phyloP scores from a whole-genome alignment of 495 filamentous ascomycete genomes.

The Parathielavia hyrcaniae region DNA sequence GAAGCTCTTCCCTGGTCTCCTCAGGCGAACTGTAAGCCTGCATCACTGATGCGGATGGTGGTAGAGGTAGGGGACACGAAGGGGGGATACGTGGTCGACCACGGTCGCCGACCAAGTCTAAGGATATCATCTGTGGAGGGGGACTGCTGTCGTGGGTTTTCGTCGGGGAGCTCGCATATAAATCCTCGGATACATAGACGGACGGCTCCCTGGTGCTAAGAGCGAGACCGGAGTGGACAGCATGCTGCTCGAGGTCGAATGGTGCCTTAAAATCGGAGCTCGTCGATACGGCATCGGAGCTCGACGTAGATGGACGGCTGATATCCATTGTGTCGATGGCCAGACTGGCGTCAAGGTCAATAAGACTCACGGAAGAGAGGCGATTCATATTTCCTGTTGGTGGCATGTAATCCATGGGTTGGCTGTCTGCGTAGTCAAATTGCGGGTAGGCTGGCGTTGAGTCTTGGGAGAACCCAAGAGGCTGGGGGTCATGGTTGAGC shows the following conservation, averaged over 20 bases:
- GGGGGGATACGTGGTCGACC: not conserved
- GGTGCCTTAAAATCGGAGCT: constrained; percentile 45
- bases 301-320: constrained; percentile 47
- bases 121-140: not conserved
- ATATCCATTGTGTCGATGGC: constrained; percentile 26
- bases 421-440: not conserved
- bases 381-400: constrained; percentile 37
- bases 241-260: constrained; percentile 50
- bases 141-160: not conserved
- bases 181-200: constrained; percentile 48
- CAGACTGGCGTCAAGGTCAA: constrained; percentile 49
- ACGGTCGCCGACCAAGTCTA: not conserved
- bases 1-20: not conserved
- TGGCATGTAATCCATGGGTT: not conserved
- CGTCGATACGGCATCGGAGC: constrained; percentile 45
- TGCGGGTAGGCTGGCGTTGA: constrained; percentile 41
- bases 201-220: constrained; percentile 42
- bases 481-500: too few relatives aligned
- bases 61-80: not conserved
- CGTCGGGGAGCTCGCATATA: not conserved
- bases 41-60: constrained; percentile 1
- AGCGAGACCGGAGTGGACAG: constrained; percentile 31
- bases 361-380: constrained; percentile 41
- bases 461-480: constrained; percentile 37
- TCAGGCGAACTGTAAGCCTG: not conserved